Evolutionary conservation across 225 moss, liverwort and hornwort genomes (phyloP).

Genomic region (Bryoerythrophyllum caledonicum): DNA sequence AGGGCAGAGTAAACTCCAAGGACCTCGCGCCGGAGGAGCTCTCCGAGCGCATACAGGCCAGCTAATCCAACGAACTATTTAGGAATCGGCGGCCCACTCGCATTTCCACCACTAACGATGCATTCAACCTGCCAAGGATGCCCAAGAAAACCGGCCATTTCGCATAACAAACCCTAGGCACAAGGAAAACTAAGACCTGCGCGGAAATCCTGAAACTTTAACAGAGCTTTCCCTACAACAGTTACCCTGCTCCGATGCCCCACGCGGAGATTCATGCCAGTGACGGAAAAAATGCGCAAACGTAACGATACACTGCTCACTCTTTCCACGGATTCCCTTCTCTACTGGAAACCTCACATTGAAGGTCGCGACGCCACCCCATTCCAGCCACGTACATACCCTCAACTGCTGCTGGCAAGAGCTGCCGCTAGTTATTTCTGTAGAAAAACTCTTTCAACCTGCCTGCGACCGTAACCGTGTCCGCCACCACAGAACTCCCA

Average conservation of each 20-base stretch:
- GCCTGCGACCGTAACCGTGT: background rate
- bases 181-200: background rate
- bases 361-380: background rate
- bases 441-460: background rate
- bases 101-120: background rate
- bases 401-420: no score
- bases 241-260: background rate
- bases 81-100: no score
- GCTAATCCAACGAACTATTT: no score
- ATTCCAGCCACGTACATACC: conserved; percentile 2
- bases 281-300: background rate
- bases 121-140: background rate
- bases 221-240: background rate
- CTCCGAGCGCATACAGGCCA: background rate
- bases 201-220: background rate
- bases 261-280: background rate
- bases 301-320: background rate
- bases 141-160: background rate
- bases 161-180: background rate
- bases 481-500: background rate
- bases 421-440: background rate
- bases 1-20: background rate
- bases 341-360: background rate
- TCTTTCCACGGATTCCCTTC: background rate
- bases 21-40: background rate